Percentiles rank a stretch among this genome's conserved stretches.
These are phyloP conservation scores for Quaeritorhiza haematococci DNA, from an alignment of 371 early-diverging fungal species.

Conservation along the genomic window DNA sequence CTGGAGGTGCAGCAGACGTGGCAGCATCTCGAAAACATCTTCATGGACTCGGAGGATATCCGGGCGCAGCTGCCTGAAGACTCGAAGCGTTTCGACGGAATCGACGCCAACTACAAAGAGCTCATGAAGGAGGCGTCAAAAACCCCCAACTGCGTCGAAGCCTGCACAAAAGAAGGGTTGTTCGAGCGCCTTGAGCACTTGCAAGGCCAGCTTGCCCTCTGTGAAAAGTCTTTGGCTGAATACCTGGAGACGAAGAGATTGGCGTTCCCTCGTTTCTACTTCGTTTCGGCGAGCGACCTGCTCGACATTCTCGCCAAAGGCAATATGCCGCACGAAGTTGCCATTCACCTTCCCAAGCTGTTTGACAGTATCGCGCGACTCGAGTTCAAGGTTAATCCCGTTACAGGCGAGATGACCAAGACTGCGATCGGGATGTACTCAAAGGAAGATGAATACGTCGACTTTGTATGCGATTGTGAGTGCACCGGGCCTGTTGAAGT, in stretches of 20 bases:
- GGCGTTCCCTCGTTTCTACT: constrained; percentile 63
- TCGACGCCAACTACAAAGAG: constrained; percentile 48
- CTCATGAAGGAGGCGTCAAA: constrained; percentile 52
- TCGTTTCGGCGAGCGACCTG: constrained; percentile 55
- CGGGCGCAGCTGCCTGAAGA: constrained; percentile 62
- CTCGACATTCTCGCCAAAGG: constrained; percentile 64
- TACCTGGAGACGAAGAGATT: constrained; percentile 60
- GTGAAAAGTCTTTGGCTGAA: constrained; percentile 60
- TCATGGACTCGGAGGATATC: constrained; percentile 61
- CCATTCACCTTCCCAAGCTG: constrained; percentile 51
- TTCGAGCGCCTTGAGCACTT: constrained; percentile 48
- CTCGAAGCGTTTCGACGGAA: constrained; percentile 54
- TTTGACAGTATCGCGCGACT: constrained; percentile 53
- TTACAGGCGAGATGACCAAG: constrained; percentile 45
- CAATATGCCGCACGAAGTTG: constrained; percentile 51
- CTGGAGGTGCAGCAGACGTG: constrained; percentile 61
- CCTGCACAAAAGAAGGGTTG: constrained; percentile 47
- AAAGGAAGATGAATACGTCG: constrained; percentile 52
- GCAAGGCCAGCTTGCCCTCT: constrained; percentile 54
- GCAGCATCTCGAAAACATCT: constrained; percentile 60
- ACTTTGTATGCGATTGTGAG: constrained; percentile 46
- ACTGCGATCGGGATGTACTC: constrained; percentile 60
- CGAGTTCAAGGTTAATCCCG: constrained; percentile 39
- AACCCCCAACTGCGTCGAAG: constrained; percentile 53
- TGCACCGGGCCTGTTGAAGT: constrained; percentile 59